These are phyloP conservation scores for Paracoccidioides lutzii DNA, from an alignment of 2,329 filamentous ascomycete species.

Conservation along the genomic window DNA sequence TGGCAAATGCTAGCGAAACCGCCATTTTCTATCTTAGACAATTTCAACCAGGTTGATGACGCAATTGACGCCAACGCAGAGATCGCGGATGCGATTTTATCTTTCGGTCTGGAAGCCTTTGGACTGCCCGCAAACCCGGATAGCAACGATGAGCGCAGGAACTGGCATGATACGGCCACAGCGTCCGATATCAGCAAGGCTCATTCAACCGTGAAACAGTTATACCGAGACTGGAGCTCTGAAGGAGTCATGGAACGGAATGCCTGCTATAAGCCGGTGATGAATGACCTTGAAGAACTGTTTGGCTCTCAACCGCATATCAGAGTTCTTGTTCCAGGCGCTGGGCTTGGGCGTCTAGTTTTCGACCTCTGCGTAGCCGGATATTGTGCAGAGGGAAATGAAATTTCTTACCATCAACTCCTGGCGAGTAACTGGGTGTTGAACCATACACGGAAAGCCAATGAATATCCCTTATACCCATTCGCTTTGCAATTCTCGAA, in stretches of 20 bases:
- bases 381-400: conserved; percentile 71
- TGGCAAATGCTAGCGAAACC: conserved; percentile 69
- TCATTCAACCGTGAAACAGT: conserved; percentile 78
- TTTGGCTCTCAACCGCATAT: conserved; percentile 32
- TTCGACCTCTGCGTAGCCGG: conserved; percentile 70
- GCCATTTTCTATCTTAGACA: conserved; percentile 72
- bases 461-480: conserved; percentile 63
- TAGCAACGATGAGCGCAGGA: conserved; percentile 28
- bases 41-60: conserved; percentile 64
- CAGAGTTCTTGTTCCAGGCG: conserved; percentile 73
- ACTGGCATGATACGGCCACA: conserved; percentile 61
- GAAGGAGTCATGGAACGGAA: conserved; percentile 62
- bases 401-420: conserved; percentile 96
- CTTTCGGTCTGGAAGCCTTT: conserved; percentile 56
- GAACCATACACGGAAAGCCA: conserved; percentile 42
- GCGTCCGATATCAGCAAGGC: conserved; percentile 76
- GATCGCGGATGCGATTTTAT: conserved; percentile 65
- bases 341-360: conserved; percentile 75
- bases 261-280: conserved; percentile 63
- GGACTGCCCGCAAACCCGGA: conserved; percentile 33
- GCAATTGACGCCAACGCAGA: conserved; percentile 82
- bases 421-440: conserved; percentile 57
- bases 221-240: conserved; percentile 86
- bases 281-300: conserved; percentile 47
- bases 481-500: conserved; percentile 87